Evolutionary conservation across 371 early-diverging fungal species (phyloP).

Genomic region (Circinella umbellata): DNA sequence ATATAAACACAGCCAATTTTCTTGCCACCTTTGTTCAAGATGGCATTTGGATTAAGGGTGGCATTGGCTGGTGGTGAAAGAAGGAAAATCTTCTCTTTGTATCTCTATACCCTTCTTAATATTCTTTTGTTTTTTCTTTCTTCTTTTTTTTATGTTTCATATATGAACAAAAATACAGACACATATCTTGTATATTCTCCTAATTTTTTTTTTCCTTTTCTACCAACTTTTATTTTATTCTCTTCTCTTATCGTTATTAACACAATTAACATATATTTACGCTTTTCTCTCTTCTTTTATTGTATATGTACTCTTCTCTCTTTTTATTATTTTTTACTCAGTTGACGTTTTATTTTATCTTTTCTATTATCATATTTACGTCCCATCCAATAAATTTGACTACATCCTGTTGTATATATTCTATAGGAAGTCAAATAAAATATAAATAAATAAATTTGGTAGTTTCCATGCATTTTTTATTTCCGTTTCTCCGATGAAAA

Average conservation of each 20-base stretch:
- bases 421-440: background rate
- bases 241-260: too few relatives aligned
- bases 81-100: background rate
- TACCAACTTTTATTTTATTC: too few relatives aligned
- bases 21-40: constrained; percentile 28
- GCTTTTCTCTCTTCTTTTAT: too few relatives aligned
- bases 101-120: background rate
- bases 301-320: background rate
- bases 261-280: too few relatives aligned
- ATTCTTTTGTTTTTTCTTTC: background rate
- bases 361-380: background rate
- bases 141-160: background rate
- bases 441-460: background rate
- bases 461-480: background rate
- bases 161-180: background rate
- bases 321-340: background rate
- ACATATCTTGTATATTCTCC: background rate
- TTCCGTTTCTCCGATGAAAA: background rate
- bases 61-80: constrained; percentile 11
- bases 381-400: background rate
- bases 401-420: constrained; percentile 2
- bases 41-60: constrained; percentile 16
- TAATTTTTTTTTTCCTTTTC: background rate
- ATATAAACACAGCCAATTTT: constrained; percentile 27
- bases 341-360: background rate